Evolutionary conservation across 768 basidiomycete genomes (phyloP), one percentile per base, ranked within the genome.

Genomic region (Hydnomerulius pinastri): DNA sequence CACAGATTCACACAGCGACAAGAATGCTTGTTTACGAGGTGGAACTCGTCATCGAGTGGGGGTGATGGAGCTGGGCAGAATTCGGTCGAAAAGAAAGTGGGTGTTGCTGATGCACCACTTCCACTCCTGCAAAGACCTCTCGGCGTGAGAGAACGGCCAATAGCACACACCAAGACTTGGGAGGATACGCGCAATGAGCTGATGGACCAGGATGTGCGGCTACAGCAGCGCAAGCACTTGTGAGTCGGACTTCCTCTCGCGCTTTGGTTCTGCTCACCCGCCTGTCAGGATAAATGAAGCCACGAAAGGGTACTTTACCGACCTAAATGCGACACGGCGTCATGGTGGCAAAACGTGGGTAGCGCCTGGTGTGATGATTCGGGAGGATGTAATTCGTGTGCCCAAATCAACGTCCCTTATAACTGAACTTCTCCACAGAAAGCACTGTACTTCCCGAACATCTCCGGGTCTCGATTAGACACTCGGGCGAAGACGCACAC

Each of bases 341-440:
- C 82, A 92, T 58, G 94, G 92, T 13, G 96, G 96, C 13, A 98
- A 98, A 73, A 87, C 89, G 8, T 98, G 92, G 93, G 81, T 93
- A 44, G 94, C 93, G 10, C 95, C 94, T 1, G 83, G 79, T 18
- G 87, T 90, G 18, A 76, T 98, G 59, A 93, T 98, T 55, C 83
- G 85, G 24, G 90, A 93, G 73, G 92, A 96, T 57, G 95, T 95
- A 63, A 58, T 90, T 77, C 24, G 3, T 24, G 8, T 15, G n/a
- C 2, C 10, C 17, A 12, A 1, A 12, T 18, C 37, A 40, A 23
- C 38, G 17, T 29, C 11, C 37, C 28, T 21, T 42, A 17, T 30
- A 9, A 47, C 33, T 51, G 24, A 53, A n/a, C 3, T 43, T 10
- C 18, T 17, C 15, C 11, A 5, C 63, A 98, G 95, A 89, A 86